Percentiles rank a stretch among this genome's conserved stretches.
phyloP scores from a whole-genome alignment of 306 rosid species.

The Cucurbita maxima region DNA sequence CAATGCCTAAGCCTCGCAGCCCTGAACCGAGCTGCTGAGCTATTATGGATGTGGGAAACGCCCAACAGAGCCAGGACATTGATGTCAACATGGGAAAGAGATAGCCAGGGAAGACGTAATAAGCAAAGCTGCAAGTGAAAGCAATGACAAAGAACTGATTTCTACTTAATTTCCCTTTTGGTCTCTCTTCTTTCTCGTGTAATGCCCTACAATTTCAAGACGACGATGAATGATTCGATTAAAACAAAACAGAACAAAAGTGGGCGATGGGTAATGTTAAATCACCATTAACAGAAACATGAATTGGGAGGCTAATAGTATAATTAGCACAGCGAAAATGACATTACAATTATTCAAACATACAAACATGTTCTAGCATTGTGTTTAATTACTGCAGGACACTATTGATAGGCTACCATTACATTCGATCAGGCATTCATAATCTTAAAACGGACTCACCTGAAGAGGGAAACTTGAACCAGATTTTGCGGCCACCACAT shows the following conservation, averaged over 20 bases:
- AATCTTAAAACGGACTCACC: conserved; percentile 11
- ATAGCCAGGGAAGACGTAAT: conserved; percentile 67
- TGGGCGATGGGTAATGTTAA: not conserved
- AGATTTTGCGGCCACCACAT: conserved; percentile 96
- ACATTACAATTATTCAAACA: not conserved
- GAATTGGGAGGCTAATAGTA: no score
- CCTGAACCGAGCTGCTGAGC: conserved; percentile 76
- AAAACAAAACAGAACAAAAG: not conserved
- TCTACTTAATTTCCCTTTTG: conserved; percentile 36
- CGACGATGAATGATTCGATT: not conserved
- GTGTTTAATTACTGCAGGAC: no score
- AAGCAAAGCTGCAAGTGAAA: conserved; percentile 55
- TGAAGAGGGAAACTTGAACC: conserved; percentile 77
- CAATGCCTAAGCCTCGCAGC: conserved; percentile 64
- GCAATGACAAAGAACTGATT: conserved; percentile 62
- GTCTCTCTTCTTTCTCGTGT: conserved; percentile 61
- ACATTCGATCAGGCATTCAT: not conserved
- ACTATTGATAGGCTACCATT: not conserved
- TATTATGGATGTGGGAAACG: conserved; percentile 47
- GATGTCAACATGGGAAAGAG: conserved; percentile 61
- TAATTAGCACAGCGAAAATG: not conserved
- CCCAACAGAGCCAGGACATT: conserved; percentile 68
- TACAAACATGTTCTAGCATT: no score
- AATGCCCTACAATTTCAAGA: conserved; percentile 34
- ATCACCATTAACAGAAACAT: not conserved